Base-by-base conservation (phyloP, 129 eudicot species). In the Flaveria linearis region DNA sequence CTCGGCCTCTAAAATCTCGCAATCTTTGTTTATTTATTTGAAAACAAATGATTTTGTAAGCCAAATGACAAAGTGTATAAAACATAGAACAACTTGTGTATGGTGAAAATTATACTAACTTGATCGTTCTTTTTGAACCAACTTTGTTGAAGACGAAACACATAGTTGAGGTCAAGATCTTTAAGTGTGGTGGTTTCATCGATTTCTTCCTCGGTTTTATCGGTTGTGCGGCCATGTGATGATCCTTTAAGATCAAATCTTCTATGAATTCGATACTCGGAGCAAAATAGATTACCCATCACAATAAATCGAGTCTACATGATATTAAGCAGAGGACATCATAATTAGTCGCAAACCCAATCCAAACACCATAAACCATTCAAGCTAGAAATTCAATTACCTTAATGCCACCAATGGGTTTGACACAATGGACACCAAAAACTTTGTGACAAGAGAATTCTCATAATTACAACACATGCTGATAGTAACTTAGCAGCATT, bases 111-210 rank as follows among this genome's bases (percentile, higher is more conserved):
- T n/a, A n/a, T n/a, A n/a, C n/a, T n/a, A n/a, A n/a, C n/a, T 91
- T 95, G 81, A 89, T 86, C 39, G 70, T 66, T 89, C 99, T n/a
- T n/a, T 78, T 89, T 89, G 80, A 83, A 95, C 97, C 99, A 85
- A 49, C 66, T 83, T 50, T 60, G 82, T 55, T 89, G 97, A 43
- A 95, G 86, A 13, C 96, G 90, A 80, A 95, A 95, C 33, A 89
- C 96, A 55, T 81, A 95, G 68, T 95, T 90, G 22, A 95, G 95
- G 75, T 95, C 99, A 68, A 95, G 97, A 65, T 95, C 99, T 87
- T 95, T 95, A 9, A 95, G 96, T 15, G 99, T 95, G 25, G 99
- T 95, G 13, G n/a, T 95, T 82, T 95, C 99, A 79, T 95, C 99
- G 56, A 91, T 91, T 75, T 95, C 95, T 2, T 84, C 96, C 79